Percentiles rank a stretch among this genome's conserved stretches.
phyloP scores from a whole-genome alignment of 2,329 filamentous ascomycete genomes.

The Aspergillus spinulosporus region DNA sequence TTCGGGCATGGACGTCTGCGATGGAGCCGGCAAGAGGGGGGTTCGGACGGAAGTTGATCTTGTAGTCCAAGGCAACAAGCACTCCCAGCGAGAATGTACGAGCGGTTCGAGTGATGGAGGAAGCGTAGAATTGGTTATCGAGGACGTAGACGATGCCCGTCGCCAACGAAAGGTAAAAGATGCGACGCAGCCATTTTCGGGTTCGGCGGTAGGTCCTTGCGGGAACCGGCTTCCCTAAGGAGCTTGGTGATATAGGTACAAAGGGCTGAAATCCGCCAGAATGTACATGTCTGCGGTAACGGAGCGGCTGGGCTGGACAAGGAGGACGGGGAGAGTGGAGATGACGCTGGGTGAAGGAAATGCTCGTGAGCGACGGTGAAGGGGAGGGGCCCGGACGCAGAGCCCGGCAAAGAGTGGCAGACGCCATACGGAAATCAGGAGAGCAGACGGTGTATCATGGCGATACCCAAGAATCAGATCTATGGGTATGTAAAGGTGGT shows the following conservation, averaged over 20 bases:
- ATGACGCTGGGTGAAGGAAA: constrained; percentile 10
- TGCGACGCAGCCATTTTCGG: constrained; percentile 73
- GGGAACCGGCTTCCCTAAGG: constrained; percentile 69
- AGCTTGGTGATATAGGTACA: constrained; percentile 73
- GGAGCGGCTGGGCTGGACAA: constrained; percentile 44
- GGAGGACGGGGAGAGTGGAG: constrained; percentile 1
- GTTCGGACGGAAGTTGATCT: constrained; percentile 85
- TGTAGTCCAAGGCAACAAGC: constrained; percentile 86
- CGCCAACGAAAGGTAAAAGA: constrained; percentile 62
- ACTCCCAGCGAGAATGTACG: constrained; percentile 80
- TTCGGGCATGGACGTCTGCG: constrained; percentile 76
- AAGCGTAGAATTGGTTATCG: constrained; percentile 76
- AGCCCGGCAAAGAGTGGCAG: constrained; percentile 12
- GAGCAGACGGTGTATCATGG: constrained; percentile 5
- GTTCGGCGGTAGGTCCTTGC: constrained; percentile 72
- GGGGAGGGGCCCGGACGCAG: constrained; percentile 2
- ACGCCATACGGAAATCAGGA: constrained; percentile 10
- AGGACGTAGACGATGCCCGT: constrained; percentile 64
- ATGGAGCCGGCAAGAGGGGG: constrained; percentile 73
- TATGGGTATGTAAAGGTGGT: background rate
- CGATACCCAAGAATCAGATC: background rate
- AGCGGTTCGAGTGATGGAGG: constrained; percentile 72
- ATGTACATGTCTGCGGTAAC: constrained; percentile 60
- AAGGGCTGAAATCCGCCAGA: constrained; percentile 61
- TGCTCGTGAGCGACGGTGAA: constrained; percentile 5